A percentile compares a stretch with the other conserved stretches of the same genome.
Conservation (phyloP, 345 rosid species). For the Populus euphratica region DNA sequence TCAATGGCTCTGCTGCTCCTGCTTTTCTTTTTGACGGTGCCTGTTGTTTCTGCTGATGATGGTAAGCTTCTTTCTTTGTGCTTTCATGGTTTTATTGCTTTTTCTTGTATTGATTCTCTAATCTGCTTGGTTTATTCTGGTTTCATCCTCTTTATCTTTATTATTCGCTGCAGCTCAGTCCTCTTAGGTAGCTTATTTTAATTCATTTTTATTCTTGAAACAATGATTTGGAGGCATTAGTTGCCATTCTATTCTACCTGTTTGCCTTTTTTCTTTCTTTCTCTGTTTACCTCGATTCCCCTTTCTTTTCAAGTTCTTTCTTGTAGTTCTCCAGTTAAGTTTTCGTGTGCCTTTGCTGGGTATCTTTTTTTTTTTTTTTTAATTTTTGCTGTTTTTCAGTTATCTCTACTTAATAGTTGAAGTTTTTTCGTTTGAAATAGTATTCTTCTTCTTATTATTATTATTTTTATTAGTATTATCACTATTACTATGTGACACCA, state of each 20-base stretch:
- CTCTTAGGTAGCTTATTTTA: background rate
- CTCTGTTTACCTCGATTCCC: background rate
- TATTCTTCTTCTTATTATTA: background rate
- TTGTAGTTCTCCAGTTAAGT: background rate
- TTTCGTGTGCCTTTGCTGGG: background rate
- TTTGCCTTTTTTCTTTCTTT: background rate
- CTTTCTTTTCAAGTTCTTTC: background rate
- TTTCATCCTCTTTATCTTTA: background rate
- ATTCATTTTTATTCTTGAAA: background rate
- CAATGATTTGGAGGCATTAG: background rate
- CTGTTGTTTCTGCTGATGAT: conserved; percentile 41
- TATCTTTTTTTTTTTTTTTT: background rate
- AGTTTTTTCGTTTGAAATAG: background rate
- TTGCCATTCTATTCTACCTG: background rate
- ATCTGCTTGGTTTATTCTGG: background rate
- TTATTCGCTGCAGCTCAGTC: background rate
- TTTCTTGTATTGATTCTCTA: background rate
- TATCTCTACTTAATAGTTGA: background rate
- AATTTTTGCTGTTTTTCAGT: background rate
- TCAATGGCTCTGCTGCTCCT: conserved; percentile 33
- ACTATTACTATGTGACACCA: background rate
- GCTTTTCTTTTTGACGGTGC: conserved; percentile 26
- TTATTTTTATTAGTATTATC: too few species aligned
- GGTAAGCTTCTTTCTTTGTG: conserved; percentile 24
- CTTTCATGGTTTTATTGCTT: background rate